Conservation (phyloP, 2,329 filamentous ascomycete genomes). For the Colletotrichum chlorophyti region DNA sequence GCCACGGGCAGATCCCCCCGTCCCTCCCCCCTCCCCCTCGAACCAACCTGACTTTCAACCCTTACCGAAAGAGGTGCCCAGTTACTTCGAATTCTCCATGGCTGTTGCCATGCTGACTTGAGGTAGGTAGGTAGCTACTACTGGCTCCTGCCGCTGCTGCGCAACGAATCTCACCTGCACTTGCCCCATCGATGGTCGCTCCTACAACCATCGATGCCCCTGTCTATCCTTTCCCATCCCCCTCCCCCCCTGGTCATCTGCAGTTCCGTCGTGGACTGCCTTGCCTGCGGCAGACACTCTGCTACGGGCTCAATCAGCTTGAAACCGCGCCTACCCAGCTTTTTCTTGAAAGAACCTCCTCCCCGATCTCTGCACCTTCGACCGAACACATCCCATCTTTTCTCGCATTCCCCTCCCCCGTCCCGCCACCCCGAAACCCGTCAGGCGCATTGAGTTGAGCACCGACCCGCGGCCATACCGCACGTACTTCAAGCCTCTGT, state of each 20-base stretch:
- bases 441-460: slow-evolving; percentile 29
- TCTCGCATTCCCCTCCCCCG: slow-evolving; percentile 13
- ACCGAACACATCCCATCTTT: slow-evolving; percentile 25
- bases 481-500: not conserved
- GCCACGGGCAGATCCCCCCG: too few species aligned
- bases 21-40: too few species aligned
- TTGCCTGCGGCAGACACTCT: slow-evolving; percentile 17
- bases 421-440: slow-evolving; percentile 24
- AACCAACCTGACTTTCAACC: slow-evolving; percentile 1
- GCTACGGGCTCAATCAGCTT: slow-evolving; percentile 28
- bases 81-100: too few species aligned
- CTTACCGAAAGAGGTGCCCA: too few species aligned
- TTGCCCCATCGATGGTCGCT: not conserved
- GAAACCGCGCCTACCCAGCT: slow-evolving; percentile 25
- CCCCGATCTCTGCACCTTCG: slow-evolving; percentile 21
- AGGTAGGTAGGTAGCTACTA: not conserved
- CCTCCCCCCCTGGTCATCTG: not conserved
- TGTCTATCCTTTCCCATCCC: slow-evolving; percentile 6
- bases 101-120: too few species aligned
- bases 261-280: slow-evolving; percentile 11
- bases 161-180: not conserved
- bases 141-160: slow-evolving; percentile 1
- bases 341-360: slow-evolving; percentile 6
- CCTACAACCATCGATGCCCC: slow-evolving; percentile 17
- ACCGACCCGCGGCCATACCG: slow-evolving; percentile 22